Base-by-base conservation (phyloP, 345 rosid genomes). In the Pistacia integerrima region DNA sequence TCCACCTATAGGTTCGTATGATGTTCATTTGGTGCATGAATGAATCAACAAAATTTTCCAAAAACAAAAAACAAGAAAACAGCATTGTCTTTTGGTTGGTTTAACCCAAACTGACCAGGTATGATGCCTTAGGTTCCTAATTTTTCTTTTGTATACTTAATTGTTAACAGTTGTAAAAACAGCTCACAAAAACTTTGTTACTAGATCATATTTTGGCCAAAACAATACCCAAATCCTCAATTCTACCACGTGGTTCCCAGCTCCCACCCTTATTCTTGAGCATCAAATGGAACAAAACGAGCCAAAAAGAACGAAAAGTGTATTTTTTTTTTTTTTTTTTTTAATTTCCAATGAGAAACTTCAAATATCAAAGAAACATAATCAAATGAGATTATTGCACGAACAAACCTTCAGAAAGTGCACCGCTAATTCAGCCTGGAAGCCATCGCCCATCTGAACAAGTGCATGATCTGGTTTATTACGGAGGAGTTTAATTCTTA, bases 391-490 rank as follows among this genome's bases (percentile, higher is more conserved):
- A 4, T 57, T 28, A 4, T 57, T 28, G 44, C 28, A 60, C 25
- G 55, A 77, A 78, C 79, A 72, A 78, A 93, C 99, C 97, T 92
- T 96, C 73, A 96, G 85, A 85, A 93, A 96, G 77, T 96, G 98
- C 76, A 93, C 98, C 3, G 98, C 99, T 78, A 96, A 84, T 76
- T 96, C 99, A 65, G 99, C 92, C 82, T 94, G 99, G 79, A 96
- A 92, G 64, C 99, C 99, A 76, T 96, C 99, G 2, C 94, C 98
- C 99, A 96, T 90, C 90, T 96, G 97, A 81, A 96, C 90, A 48
- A 96, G 95, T 16, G 99, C 99, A 81, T 96, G 99, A 79, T 96
- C 99, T 11, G 98, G 97, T 83, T 96, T 96, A 82, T 92, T 93
- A 59, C 91, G 98, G 56, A 96, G 97, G 85, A 92, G 87, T 80